These are phyloP conservation scores for Pythium myriotylum DNA, from an alignment of 352 stramenopile species.

Conservation along the genomic window DNA sequence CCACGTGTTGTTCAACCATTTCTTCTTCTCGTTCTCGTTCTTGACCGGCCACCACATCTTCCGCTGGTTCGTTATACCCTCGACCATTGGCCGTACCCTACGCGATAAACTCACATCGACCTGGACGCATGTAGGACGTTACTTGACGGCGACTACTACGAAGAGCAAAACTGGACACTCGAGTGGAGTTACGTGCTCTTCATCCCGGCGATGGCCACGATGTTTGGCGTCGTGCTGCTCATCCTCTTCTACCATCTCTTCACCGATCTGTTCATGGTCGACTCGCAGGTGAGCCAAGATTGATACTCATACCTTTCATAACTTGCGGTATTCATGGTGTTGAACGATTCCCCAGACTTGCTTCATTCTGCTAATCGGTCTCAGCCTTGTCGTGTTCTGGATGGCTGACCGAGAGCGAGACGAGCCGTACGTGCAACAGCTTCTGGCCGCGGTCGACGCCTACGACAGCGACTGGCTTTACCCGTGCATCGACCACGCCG, in stretches of 20 bases:
- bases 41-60: slow-evolving; percentile 55
- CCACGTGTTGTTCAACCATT: slow-evolving; percentile 69
- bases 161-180: slow-evolving; percentile 56
- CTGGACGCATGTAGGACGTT: slow-evolving; percentile 43
- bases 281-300: slow-evolving; percentile 39
- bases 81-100: neutral
- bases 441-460: slow-evolving; percentile 58
- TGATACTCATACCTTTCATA: no score
- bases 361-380: slow-evolving; percentile 48
- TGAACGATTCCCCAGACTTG: no score
- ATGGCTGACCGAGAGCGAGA: slow-evolving; percentile 76
- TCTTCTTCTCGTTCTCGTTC: slow-evolving; percentile 63
- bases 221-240: slow-evolving; percentile 58
- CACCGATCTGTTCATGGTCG: slow-evolving; percentile 53
- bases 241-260: slow-evolving; percentile 71
- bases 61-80: slow-evolving; percentile 55
- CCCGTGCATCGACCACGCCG: slow-evolving; percentile 71
- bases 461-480: slow-evolving; percentile 88
- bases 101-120: no score
- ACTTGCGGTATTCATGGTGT: no score
- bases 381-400: slow-evolving; percentile 64
- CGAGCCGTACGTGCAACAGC: slow-evolving; percentile 49
- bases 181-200: slow-evolving; percentile 70
- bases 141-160: slow-evolving; percentile 64
- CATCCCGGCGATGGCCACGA: slow-evolving; percentile 48